A percentile compares a stretch with the other conserved stretches of the same genome.
Evolutionary conservation across 345 rosid species (phyloP).

Genomic region (Eutrema japonicum): DNA sequence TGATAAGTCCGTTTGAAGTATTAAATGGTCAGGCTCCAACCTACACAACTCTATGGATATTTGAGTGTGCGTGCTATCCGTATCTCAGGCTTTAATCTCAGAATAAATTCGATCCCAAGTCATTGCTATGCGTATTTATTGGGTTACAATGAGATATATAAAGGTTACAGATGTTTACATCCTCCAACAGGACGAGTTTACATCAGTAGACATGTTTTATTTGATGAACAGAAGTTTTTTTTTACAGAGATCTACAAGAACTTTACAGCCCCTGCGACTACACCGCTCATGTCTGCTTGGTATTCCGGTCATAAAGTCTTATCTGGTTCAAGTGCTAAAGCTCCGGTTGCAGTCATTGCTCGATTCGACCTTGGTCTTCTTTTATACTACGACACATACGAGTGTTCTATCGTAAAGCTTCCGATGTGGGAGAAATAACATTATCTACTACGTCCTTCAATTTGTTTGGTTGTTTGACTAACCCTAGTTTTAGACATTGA

Average conservation of each 20-base stretch:
- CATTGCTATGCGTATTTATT: neutral
- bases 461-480: neutral
- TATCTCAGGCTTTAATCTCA: neutral
- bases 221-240: neutral
- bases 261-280: too few species aligned
- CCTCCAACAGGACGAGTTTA: neutral
- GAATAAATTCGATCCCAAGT: neutral
- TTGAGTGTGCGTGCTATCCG: neutral
- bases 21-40: neutral
- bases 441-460: too few species aligned
- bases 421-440: slow-evolving; percentile 29
- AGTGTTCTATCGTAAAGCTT: neutral
- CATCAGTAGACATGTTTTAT: neutral
- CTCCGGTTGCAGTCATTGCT: too few species aligned
- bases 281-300: too few species aligned
- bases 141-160: neutral
- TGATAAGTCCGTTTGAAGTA: neutral
- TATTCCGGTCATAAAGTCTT: too few species aligned
- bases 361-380: rapidly evolving
- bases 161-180: neutral
- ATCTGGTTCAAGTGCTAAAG: too few species aligned
- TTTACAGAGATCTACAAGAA: too few species aligned
- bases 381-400: neutral
- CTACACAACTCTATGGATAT: neutral
- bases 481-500: neutral